These are phyloP conservation scores for Tremella mesenterica DNA, from an alignment of 768 basidiomycete genomes.

Conservation along the genomic window DNA sequence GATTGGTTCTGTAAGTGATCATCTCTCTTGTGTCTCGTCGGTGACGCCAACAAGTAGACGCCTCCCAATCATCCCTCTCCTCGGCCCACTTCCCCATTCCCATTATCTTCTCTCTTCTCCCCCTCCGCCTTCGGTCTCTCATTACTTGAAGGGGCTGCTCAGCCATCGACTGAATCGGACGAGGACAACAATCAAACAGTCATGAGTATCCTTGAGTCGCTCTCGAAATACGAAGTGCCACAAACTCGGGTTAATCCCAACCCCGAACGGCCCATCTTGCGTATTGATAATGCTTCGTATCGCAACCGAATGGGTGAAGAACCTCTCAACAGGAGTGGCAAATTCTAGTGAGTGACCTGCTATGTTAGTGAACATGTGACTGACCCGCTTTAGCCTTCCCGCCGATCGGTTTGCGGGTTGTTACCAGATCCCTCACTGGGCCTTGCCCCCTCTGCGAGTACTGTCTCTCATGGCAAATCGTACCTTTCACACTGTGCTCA, in stretches of 20 bases:
- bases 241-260: constrained; percentile 30
- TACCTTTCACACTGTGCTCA: constrained; percentile 41
- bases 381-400: constrained; percentile 19
- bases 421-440: constrained; percentile 45
- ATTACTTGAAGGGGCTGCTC: constrained; percentile 1
- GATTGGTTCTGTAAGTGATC: too few species aligned
- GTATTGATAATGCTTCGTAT: constrained; percentile 19
- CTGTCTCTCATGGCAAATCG: constrained; percentile 43
- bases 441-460: constrained; percentile 37
- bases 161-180: constrained; percentile 4
- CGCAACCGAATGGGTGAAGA: constrained; percentile 20
- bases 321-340: constrained; percentile 23
- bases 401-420: constrained; percentile 41
- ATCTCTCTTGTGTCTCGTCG: too few species aligned
- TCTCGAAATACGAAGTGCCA: constrained; percentile 26
- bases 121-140: constrained; percentile 21
- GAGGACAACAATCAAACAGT: constrained; percentile 9
- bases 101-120: constrained; percentile 27
- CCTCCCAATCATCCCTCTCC: too few species aligned
- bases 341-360: constrained; percentile 33
- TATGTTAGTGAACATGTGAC: constrained; percentile 3
- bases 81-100: constrained; percentile 21
- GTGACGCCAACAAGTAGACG: too few species aligned
- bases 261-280: constrained; percentile 39
- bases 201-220: constrained; percentile 20